These are phyloP conservation scores for Westerdykella aurantiaca DNA, from an alignment of 2,329 filamentous ascomycete species.

Conservation along the genomic window DNA sequence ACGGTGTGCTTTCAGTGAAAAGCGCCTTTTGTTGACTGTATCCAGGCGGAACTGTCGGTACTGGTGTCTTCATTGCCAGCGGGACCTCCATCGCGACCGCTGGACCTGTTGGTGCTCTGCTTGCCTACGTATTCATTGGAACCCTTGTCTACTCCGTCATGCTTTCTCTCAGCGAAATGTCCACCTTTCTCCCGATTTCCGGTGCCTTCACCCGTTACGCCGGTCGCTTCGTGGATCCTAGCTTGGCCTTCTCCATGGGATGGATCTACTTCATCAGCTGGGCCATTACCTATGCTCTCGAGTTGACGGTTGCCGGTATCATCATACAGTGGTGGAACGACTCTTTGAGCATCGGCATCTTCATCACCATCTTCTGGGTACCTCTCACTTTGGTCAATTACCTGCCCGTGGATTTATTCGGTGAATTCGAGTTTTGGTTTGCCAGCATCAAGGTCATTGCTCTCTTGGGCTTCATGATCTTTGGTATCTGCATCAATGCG, in stretches of 20 bases:
- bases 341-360: slow-evolving; percentile 60
- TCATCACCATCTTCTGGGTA: slow-evolving; percentile 67
- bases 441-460: slow-evolving; percentile 71
- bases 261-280: slow-evolving; percentile 82
- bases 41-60: slow-evolving; percentile 43
- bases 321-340: slow-evolving; percentile 71
- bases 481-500: slow-evolving; percentile 68
- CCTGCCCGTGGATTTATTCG: slow-evolving; percentile 65
- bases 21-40: slow-evolving; percentile 4
- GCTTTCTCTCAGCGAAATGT: slow-evolving; percentile 60
- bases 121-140: slow-evolving; percentile 52
- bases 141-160: slow-evolving; percentile 71
- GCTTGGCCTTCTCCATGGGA: slow-evolving; percentile 70
- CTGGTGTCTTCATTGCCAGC: slow-evolving; percentile 50
- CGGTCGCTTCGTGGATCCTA: slow-evolving; percentile 66
- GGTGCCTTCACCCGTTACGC: slow-evolving; percentile 74
- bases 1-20: not conserved
- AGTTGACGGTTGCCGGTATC: slow-evolving; percentile 65
- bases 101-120: slow-evolving; percentile 45
- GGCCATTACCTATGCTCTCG: slow-evolving; percentile 66
- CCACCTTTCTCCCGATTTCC: slow-evolving; percentile 69
- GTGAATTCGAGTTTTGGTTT: slow-evolving; percentile 75
- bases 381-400: slow-evolving; percentile 65
- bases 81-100: slow-evolving; percentile 44
- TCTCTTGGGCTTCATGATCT: slow-evolving; percentile 69